Evolutionary conservation across 2,329 filamentous ascomycete species (phyloP).

Genomic region (Berkeleyomyces basicola): DNA sequence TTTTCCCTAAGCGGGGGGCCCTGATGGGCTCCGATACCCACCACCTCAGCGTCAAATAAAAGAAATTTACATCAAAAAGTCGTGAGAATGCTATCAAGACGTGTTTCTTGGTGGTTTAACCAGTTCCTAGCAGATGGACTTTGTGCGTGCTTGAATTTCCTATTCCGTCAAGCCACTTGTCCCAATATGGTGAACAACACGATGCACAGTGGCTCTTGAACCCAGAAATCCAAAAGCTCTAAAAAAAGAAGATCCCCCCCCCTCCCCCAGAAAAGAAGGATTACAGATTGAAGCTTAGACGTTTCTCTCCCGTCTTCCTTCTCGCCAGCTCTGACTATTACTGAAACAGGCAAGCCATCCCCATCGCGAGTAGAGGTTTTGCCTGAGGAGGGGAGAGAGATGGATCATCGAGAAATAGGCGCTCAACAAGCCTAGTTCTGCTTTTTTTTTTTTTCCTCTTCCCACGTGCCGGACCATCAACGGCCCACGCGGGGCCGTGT

Average conservation of each 20-base stretch:
- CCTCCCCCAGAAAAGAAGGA: neutral
- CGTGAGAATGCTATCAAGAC: constrained; percentile 17
- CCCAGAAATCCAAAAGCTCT: neutral
- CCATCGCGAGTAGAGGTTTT: neutral
- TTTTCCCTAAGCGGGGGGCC: too few species aligned
- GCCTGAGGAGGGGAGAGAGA: neutral
- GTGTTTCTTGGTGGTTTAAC: too few species aligned
- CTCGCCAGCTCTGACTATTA: neutral
- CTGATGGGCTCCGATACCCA: too few species aligned
- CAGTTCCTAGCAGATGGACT: too few species aligned
- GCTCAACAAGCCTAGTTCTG: neutral
- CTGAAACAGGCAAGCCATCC: neutral
- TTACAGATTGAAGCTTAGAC: neutral
- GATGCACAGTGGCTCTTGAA: neutral
- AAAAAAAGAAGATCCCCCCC: neutral
- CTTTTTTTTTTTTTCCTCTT: neutral
- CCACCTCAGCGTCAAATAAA: too few species aligned
- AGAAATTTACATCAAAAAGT: too few species aligned
- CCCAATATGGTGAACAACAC: neutral
- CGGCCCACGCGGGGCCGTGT: too few species aligned
- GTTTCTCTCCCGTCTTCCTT: neutral
- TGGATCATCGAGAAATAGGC: neutral
- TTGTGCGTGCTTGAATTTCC: neutral
- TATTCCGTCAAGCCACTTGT: neutral
- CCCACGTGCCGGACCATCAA: neutral